A percentile compares a stretch with the other conserved stretches of the same genome.
Evolutionary conservation across 2,329 filamentous ascomycete genomes (phyloP).

Genomic region (Penicillium sp.): DNA sequence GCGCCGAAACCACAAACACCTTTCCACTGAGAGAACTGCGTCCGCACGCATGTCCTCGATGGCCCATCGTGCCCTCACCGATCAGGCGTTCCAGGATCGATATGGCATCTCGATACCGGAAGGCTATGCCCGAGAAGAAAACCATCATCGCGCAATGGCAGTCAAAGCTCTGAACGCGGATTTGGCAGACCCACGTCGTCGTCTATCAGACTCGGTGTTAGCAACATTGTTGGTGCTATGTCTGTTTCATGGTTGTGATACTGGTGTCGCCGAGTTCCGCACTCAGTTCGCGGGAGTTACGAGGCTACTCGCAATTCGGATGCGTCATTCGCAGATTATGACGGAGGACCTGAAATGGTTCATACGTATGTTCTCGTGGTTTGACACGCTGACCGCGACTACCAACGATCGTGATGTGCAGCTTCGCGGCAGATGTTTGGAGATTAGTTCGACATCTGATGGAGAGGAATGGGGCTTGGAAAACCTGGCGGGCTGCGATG

Average conservation of each 20-base stretch:
- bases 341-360: conserved; percentile 73
- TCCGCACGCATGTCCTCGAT: conserved; percentile 47
- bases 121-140: conserved; percentile 67
- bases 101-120: conserved; percentile 45
- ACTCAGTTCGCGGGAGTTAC: conserved; percentile 90
- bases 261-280: conserved; percentile 85
- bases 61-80: conserved; percentile 42
- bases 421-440: conserved; percentile 58
- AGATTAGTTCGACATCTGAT: conserved; percentile 58
- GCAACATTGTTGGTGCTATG: conserved; percentile 83
- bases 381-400: conserved; percentile 84
- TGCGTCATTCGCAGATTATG: conserved; percentile 53
- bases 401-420: conserved; percentile 89
- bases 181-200: conserved; percentile 66
- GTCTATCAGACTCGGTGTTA: conserved; percentile 77
- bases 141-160: conserved; percentile 76
- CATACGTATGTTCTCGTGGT: conserved; percentile 87
- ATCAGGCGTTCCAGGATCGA: conserved; percentile 32
- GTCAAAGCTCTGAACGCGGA: conserved; percentile 79
- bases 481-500: conserved; percentile 82
- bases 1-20: conserved; percentile 55
- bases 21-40: conserved; percentile 49
- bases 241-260: conserved; percentile 89
- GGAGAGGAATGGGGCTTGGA: conserved; percentile 66
- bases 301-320: conserved; percentile 75